Evolutionary conservation across 352 stramenopile species (phyloP), one percentile per base, ranked within the genome.

Genomic region (Phytopythium kandeliae): DNA sequence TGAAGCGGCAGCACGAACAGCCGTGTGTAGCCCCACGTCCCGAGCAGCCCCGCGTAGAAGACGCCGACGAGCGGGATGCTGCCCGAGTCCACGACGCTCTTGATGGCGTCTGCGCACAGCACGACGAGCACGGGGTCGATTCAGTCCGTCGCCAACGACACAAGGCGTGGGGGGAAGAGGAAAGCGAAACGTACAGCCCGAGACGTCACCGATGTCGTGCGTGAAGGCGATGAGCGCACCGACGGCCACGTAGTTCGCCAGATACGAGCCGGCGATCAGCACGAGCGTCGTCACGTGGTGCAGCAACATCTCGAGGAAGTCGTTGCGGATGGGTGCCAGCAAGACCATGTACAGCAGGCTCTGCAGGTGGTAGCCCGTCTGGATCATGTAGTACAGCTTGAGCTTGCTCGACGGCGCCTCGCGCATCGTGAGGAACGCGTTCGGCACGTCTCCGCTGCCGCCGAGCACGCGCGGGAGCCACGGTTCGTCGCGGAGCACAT

Each of bases 231-330:
- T 60, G 7, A 83, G 59, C 19, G 69, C 69, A 44, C 72, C 72
- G 42, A 67, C 58, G 13, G 67, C 65, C 40, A 54, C 62, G 60
- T 83, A 83, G 55, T 83, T 83, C 28, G 66, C 61, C 30, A 83
- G 58, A 35, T 70, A 83, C 44, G 72, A 83, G 26, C 66, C 58
- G 51, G 53, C 62, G n/a, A 83, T 78, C 38, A 83, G 67, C 31
- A 83, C 61, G 35, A 83, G 77, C 21, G 72, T 83, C 44, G 69
- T 67, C 34, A 83, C 58, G 51, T 83, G 72, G 41, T 83, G 72
- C 41, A 83, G 42, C 44, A 78, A 31, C 72, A 83, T 83, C 55
- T 83, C 72, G 25, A 80, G 60, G 55, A 83, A 83, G 62, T 83
- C 72, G 62, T 78, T 83, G 16, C 72, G 69, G 43, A 80, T 78